A percentile compares a stretch with the other conserved stretches of the same genome.
phyloP scores from a whole-genome alignment of 2,329 filamentous ascomycete genomes.

The Aspergillus sclerotialis region DNA sequence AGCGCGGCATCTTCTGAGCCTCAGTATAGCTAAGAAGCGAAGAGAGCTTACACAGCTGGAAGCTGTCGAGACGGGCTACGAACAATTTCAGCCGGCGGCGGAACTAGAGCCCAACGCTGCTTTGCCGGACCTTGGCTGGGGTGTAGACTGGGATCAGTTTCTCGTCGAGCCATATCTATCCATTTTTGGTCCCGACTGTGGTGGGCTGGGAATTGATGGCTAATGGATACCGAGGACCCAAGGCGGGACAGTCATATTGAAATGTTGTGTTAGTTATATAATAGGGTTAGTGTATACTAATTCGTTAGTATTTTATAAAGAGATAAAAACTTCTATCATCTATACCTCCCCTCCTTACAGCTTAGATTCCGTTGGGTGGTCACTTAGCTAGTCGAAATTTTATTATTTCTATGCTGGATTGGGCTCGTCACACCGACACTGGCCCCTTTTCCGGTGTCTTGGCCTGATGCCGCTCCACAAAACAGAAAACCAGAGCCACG shows the following conservation, averaged over 20 bases:
- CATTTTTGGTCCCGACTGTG: conserved; percentile 16
- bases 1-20: conserved; percentile 20
- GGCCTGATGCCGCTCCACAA: neutral
- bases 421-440: too few relatives aligned
- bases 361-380: too few relatives aligned
- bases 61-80: conserved; percentile 17
- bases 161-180: conserved; percentile 23
- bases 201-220: conserved; percentile 1
- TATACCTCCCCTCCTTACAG: too few relatives aligned
- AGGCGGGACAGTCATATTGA: neutral
- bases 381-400: too few relatives aligned
- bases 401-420: too few relatives aligned
- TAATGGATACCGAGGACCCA: neutral
- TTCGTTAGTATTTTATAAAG: too few relatives aligned
- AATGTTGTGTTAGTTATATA: too few relatives aligned
- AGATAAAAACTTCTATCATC: too few relatives aligned
- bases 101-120: conserved; percentile 6
- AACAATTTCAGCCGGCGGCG: conserved; percentile 8
- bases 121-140: conserved; percentile 18
- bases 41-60: conserved; percentile 21
- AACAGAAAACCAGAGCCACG: conserved; percentile 11
- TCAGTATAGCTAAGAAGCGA: conserved; percentile 22
- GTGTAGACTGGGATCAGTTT: conserved; percentile 23
- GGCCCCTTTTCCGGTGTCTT: too few relatives aligned
- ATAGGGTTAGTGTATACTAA: too few relatives aligned